Evolutionary conservation across 495 filamentous ascomycete species (phyloP), one percentile per base, ranked within the genome.

Genomic region (Penicillium atrosanguineum): DNA sequence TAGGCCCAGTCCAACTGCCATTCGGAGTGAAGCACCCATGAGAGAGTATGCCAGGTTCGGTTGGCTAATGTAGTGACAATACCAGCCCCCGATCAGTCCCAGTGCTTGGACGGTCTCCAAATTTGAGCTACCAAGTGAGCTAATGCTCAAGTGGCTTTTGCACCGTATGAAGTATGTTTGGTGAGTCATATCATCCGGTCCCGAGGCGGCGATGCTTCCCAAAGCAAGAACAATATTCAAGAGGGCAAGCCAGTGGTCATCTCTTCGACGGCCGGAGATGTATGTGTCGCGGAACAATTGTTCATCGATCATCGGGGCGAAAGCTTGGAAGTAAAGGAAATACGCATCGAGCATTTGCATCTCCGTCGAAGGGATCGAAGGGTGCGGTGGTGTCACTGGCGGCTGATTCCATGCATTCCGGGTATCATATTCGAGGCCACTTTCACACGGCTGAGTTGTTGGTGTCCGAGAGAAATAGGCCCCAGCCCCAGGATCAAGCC

Each of bases 191-290:
- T 90, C 84, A 58, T 88, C 84, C 0, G 83, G 84, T 48, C 85
- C 86, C 28, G 79, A 82, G 20, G 83, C 83, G 0, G 82, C 84
- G 38, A 93, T 85, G 57, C 84, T 87, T 18, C 89, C 88, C 68
- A 91, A 79, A 18, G 88, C 88, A 48, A 91, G 84, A 26, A 93
- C 87, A 72, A 89, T 90, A 63, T 93, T 91, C 20, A 91, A 74
- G 20, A 93, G 67, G 0, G 83, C 84, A 16, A 91, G 77, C 89
- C 89, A 93, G 9, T 85, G 82, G 8, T 82, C 73, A 63, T 93
- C 88, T 56, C 76, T 81, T 11, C 88, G 74, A 48, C 82, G 80
- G 26, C 82, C 84, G 42, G 83, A 79, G 9, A 86, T 75, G 62
- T 88, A 90, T 44, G 87, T 85, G 31, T 86, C 81, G 45, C 88